Percentiles rank a stretch among this genome's conserved stretches.
Conservation (phyloP, 495 filamentous ascomycete genomes). For the Haplographium delicatum region DNA sequence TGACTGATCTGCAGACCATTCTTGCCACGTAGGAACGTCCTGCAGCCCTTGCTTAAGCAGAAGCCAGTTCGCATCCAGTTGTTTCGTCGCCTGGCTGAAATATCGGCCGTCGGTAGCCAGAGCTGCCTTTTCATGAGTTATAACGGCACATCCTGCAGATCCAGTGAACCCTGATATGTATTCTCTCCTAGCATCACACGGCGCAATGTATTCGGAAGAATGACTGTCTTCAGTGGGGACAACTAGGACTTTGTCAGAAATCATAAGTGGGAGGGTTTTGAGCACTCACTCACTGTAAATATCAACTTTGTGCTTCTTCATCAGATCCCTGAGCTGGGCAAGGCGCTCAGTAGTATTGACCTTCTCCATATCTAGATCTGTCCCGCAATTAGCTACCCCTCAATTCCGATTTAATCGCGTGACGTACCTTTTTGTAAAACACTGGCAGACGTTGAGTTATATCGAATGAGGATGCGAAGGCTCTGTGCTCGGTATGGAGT, state of each 20-base stretch:
- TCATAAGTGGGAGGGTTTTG: background rate
- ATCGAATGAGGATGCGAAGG: slow-evolving; percentile 18
- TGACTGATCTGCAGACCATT: slow-evolving; percentile 87
- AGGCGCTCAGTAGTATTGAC: slow-evolving; percentile 80
- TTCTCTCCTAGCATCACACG: slow-evolving; percentile 84
- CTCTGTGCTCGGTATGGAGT: slow-evolving; percentile 7
- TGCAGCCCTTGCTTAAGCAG: slow-evolving; percentile 89
- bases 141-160: slow-evolving; percentile 87
- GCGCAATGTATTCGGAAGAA: slow-evolving; percentile 95
- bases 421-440: slow-evolving; percentile 11
- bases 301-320: slow-evolving; percentile 83
- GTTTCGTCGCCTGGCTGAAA: slow-evolving; percentile 93
- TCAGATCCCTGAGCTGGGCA: slow-evolving; percentile 70
- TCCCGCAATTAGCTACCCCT: slow-evolving; percentile 7
- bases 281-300: slow-evolving; percentile 73
- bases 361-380: slow-evolving; percentile 62
- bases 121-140: slow-evolving; percentile 82
- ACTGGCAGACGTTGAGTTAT: slow-evolving; percentile 10
- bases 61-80: slow-evolving; percentile 88
- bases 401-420: background rate
- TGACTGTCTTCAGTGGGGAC: slow-evolving; percentile 97
- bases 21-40: slow-evolving; percentile 95
- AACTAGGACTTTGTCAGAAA: slow-evolving; percentile 48
- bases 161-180: slow-evolving; percentile 95
- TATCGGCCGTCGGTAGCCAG: slow-evolving; percentile 95